phyloP scores from a whole-genome alignment of 78 protist species.

The Acrasis kona region DNA sequence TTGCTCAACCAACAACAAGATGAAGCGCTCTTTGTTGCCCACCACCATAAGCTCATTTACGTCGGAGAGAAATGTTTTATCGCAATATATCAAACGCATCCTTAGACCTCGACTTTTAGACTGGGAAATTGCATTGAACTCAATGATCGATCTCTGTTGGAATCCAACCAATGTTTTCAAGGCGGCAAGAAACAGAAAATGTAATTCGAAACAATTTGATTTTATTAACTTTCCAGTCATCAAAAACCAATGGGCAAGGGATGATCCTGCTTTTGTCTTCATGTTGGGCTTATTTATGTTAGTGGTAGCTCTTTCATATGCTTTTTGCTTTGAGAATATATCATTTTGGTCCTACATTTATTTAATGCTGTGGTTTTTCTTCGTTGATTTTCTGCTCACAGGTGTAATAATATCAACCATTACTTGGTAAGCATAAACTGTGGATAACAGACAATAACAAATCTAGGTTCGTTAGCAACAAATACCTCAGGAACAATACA shows the following conservation, averaged over 20 bases:
- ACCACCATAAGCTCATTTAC: no score
- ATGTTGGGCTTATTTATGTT: constrained; percentile 46
- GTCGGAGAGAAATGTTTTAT: no score
- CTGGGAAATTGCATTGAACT: no score
- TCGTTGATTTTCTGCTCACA: constrained; percentile 53
- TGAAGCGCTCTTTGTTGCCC: no score
- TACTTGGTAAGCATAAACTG: constrained; percentile 30
- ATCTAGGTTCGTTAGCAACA: not conserved
- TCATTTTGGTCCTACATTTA: constrained; percentile 12
- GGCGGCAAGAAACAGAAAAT: not conserved
- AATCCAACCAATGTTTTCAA: no score
- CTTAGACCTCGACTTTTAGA: no score
- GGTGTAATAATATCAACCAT: constrained; percentile 49
- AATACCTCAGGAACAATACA: not conserved
- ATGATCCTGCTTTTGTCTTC: constrained; percentile 89
- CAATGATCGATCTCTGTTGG: no score
- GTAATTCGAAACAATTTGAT: not conserved
- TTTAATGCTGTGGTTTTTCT: constrained; percentile 50
- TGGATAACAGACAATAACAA: not conserved
- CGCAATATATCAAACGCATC: no score
- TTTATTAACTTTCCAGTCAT: not conserved
- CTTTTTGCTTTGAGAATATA: constrained; percentile 8
- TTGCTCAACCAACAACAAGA: no score
- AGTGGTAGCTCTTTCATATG: constrained; percentile 46
- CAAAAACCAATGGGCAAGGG: constrained; percentile 84